Evolutionary conservation across 176 grass and related monocot species (phyloP), one percentile per base, ranked within the genome.

Genomic region (Bothriochloa decipiens): DNA sequence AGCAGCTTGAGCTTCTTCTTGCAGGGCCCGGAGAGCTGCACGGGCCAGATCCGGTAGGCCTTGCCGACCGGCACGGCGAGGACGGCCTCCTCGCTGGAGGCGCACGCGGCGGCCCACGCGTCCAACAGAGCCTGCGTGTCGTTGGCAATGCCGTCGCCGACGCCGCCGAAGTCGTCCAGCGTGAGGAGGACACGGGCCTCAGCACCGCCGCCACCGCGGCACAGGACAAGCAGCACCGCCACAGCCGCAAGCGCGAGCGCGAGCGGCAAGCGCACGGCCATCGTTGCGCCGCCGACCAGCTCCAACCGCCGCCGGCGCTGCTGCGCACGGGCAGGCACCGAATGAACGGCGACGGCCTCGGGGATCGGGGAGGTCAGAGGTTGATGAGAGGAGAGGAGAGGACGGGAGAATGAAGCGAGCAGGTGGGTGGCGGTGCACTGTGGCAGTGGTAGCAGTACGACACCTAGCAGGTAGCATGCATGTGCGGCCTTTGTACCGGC

Each of bases 11-110:
- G 83, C 71, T 85, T 91, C 77, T 72, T 87, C 45, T 60, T 93
- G 90, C 95, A 98, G 45, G 92, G 89, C n/a, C 95, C 95, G 28
- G 18, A 47, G 53, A 98, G 84, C 53, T 76, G 73, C 53, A 88
- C 41, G 15, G 90, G 91, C 73, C 73, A 69, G 73, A 98, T 87
- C 85, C 40, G 76, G 84, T 93, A 98, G 0, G 64, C 45, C 76
- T 90, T 93, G 69, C 83, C 89, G 41, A 68, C 68, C 8, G 89
- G 91, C 86, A 95, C 78, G 18, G 84, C 46, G 43, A 98, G 75
- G 20, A 83, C 84, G 75, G 91, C 61, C 18, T 57, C 63, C 68
- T 65, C 37, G 65, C 33, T 32, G 6, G 89, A 94, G 23, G 5
- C 29, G 64, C 95, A 98, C 57, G 90, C 82, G 1, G 76, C 85